Conservation (phyloP, 176 grass and related monocot species). For the Coix lacrymajobi region DNA sequence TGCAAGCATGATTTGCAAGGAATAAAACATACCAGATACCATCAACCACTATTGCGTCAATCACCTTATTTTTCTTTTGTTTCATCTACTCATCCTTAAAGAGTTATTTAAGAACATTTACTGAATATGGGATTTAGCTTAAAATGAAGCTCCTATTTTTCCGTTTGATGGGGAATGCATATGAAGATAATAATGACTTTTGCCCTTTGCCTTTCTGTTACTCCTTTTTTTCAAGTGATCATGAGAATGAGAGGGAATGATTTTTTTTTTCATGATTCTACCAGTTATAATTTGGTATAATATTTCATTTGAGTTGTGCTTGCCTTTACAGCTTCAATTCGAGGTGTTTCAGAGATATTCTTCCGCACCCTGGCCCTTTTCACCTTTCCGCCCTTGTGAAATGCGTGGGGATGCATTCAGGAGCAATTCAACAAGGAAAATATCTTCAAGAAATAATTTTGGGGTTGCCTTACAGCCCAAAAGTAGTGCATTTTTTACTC, state of each 20-base stretch:
- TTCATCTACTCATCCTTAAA: background rate
- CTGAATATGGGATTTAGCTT: background rate
- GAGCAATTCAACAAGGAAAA: conserved; percentile 32
- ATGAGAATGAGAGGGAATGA: background rate
- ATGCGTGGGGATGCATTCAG: conserved; percentile 33
- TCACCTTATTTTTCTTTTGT: background rate
- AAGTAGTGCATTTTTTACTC: conserved; percentile 46
- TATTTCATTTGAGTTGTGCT: background rate
- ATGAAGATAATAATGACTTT: background rate
- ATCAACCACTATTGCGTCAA: background rate
- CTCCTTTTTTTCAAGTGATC: background rate
- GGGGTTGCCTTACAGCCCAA: conserved; percentile 36
- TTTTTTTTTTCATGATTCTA: background rate
- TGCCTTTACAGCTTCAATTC: conserved; percentile 61
- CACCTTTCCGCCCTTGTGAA: conserved; percentile 18
- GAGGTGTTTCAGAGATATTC: conserved; percentile 40
- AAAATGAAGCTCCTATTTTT: background rate
- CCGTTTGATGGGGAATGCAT: background rate
- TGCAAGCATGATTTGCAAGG: background rate
- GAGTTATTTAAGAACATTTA: background rate
- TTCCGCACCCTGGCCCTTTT: conserved; percentile 26
- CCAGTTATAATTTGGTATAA: background rate
- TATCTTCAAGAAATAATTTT: conserved; percentile 20
- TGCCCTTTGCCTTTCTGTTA: background rate
- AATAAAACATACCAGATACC: background rate